Evolutionary conservation across 345 rosid species (phyloP), one percentile per base, ranked within the genome.

Genomic region (Sisymbrium altissimum): DNA sequence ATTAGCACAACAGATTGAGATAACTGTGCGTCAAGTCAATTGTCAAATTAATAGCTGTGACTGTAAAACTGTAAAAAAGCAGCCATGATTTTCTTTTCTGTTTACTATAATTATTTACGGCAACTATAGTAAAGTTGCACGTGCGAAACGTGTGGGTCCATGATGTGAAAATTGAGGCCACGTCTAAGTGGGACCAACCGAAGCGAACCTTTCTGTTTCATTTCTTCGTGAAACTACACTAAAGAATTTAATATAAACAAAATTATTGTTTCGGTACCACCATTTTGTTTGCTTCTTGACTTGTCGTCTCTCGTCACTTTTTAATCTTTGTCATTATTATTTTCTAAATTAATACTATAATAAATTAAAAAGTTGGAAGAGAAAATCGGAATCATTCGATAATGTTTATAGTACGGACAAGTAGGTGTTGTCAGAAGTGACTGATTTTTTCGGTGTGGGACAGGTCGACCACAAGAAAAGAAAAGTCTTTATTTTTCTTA

Each of bases 321-420:
- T 63, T 50, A 3, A 69, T 64, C 68, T 67, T 62, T 38, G 9
- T 17, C 54, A 17, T 12, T 21, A 52, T 60, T 41, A 62, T 29
- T 44, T 52, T 27, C 3, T 17, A 4, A 15, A 39, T 67, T 39
- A 36, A 58, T 38, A 17, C 4, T 50, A 27, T 10, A 67, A 68
- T 23, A 17, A 38, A 50, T 6, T 9, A 18, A 61, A 21, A 71
- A 55, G 14, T 9, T 5, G 54, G 49, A 44, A 68, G 56, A 70
- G 15, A 77, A 77, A 48, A 77, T 53, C 25, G 10, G 75, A 76
- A 69, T 64, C 61, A 70, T 70, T 48, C 67, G 80, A 77, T 70
- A 70, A 64, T 70, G 76, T 71, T 44, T 63, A 77, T 57, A 70
- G 90, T 86, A 86, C 90, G 90, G 84, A 82, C 82, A 77, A 80